These are phyloP conservation scores for Debaryomyces singareniensis DNA, from an alignment of 1,139 yeast species.

Conservation along the genomic window DNA sequence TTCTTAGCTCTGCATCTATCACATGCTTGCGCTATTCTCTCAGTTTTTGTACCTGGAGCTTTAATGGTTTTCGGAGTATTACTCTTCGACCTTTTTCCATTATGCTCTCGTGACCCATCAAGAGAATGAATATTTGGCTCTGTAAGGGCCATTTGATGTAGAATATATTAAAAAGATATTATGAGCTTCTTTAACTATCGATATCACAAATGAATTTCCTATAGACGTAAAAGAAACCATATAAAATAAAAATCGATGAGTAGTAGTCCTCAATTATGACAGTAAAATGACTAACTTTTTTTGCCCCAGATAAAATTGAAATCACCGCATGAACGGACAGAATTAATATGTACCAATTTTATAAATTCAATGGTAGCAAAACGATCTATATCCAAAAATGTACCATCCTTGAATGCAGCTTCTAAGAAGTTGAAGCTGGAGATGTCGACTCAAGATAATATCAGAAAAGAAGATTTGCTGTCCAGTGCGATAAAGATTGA, in stretches of 20 bases:
- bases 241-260: not conserved
- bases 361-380: not conserved
- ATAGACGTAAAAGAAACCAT: not conserved
- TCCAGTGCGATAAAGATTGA: too few species aligned
- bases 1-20: conserved; percentile 82
- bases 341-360: not conserved
- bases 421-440: not conserved
- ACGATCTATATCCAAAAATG: not conserved
- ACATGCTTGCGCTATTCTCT: conserved; percentile 77
- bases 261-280: not conserved
- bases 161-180: not conserved
- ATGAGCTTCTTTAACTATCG: not conserved
- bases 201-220: not conserved
- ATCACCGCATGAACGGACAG: not conserved
- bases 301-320: not conserved
- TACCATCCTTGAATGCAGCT: not conserved
- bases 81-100: not conserved
- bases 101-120: too few species aligned
- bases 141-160: not conserved
- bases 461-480: too few species aligned
- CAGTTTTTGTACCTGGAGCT: conserved; percentile 52
- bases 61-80: conserved; percentile 45
- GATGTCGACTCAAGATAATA: too few species aligned
- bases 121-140: too few species aligned
- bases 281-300: not conserved